Conservation (phyloP, 2,329 filamentous ascomycete genomes). For the Stachybotrys chlorohalonatus region DNA sequence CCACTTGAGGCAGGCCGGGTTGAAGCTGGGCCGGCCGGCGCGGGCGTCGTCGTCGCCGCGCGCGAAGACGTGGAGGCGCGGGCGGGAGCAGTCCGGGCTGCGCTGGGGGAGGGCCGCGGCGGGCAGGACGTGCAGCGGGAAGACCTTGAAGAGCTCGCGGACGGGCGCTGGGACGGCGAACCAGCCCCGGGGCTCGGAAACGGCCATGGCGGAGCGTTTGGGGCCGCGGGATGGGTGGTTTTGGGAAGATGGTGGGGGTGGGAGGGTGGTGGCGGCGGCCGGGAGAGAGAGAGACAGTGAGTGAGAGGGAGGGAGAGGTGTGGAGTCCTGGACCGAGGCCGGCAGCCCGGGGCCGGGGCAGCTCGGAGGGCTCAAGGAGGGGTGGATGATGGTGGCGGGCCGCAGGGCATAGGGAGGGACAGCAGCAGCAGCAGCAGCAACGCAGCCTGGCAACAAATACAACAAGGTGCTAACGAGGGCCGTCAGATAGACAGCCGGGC, state of each 20-base stretch:
- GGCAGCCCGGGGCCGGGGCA: neutral
- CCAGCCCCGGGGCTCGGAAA: constrained; percentile 20
- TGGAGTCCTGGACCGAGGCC: neutral
- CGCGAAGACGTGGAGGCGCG: constrained; percentile 70
- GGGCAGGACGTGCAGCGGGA: constrained; percentile 70
- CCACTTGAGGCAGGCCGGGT: constrained; percentile 92
- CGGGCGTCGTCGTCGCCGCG: constrained; percentile 48
- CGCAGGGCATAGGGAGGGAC: neutral
- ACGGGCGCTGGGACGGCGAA: constrained; percentile 64
- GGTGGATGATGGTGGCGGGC: neutral
- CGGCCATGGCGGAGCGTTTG: constrained; percentile 4
- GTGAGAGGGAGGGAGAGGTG: neutral
- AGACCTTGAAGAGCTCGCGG: constrained; percentile 73
- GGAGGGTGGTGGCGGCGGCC: neutral
- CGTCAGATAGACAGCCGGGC: neutral
- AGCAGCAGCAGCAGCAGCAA: neutral
- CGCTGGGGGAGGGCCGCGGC: constrained; percentile 65
- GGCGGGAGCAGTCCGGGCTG: constrained; percentile 25
- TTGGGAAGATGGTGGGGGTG: constrained; percentile 1
- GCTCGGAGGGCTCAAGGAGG: neutral
- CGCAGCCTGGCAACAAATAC: neutral
- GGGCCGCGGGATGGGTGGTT: neutral
- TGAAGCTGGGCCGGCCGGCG: constrained; percentile 65
- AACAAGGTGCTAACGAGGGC: too few species aligned
- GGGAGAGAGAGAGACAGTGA: neutral